These are phyloP conservation scores for Ceratobasidium sp. DNA, from an alignment of 1,284 basidiomycete genomes.

Conservation along the genomic window DNA sequence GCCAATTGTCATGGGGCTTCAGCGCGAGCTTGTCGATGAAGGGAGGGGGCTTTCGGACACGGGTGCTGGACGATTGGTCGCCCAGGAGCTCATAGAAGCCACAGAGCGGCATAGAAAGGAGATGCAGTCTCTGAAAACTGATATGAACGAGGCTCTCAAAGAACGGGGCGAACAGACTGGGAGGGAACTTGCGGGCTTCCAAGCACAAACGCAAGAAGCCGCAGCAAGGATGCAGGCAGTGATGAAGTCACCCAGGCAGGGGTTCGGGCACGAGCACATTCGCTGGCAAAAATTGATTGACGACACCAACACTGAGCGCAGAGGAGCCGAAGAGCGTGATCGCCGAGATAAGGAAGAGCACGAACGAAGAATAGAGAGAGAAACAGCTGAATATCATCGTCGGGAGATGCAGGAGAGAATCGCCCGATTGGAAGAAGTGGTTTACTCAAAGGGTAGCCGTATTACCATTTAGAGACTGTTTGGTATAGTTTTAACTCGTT, in stretches of 20 bases:
- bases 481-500: no score
- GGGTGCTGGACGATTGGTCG: not conserved
- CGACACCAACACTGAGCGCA: not conserved
- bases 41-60: not conserved
- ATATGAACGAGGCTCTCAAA: no score
- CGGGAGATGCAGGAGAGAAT: slow-evolving; percentile 16
- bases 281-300: slow-evolving; percentile 1
- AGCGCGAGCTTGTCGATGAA: not conserved
- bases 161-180: no score
- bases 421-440: no score
- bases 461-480: no score
- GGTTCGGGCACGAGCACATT: slow-evolving; percentile 21
- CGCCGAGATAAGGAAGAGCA: slow-evolving; percentile 1
- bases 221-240: no score
- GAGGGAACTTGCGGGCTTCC: no score
- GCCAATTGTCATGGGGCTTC: not conserved
- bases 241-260: slow-evolving; percentile 18
- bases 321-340: not conserved
- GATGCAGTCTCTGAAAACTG: not conserved
- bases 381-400: not conserved
- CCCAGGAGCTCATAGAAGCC: not conserved
- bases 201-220: no score
- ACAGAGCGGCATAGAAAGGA: not conserved
- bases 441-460: no score
- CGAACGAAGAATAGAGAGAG: not conserved